A percentile compares a stretch with the other conserved stretches of the same genome.
These are phyloP conservation scores for Rickenella mellea DNA, from an alignment of 768 basidiomycete species.

Conservation along the genomic window DNA sequence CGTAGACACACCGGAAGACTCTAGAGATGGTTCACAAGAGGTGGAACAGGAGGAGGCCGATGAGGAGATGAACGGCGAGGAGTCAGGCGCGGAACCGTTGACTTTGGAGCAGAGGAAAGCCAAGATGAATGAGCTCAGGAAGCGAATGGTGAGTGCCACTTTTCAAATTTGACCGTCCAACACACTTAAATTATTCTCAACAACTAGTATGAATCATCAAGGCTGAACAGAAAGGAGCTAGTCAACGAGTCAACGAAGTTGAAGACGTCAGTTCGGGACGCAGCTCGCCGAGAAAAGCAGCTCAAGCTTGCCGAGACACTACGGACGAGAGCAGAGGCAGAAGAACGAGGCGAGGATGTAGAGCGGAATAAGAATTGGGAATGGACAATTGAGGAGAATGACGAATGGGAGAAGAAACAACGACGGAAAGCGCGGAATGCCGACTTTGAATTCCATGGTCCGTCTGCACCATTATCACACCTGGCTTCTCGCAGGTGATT, in stretches of 20 bases:
- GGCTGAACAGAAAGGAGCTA: conserved; percentile 76
- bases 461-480: background rate
- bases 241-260: conserved; percentile 76
- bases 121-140: conserved; percentile 67
- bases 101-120: conserved; percentile 67
- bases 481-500: conserved; percentile 2
- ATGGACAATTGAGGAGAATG: conserved; percentile 91
- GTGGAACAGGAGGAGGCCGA: conserved; percentile 6
- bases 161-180: background rate
- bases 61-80: conserved; percentile 8
- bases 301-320: conserved; percentile 84
- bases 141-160: conserved; percentile 54
- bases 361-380: conserved; percentile 92
- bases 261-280: conserved; percentile 70
- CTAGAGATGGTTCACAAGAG: no score
- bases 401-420: conserved; percentile 89
- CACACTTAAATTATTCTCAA: background rate
- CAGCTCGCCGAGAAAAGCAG: conserved; percentile 79
- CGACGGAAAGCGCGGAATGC: conserved; percentile 75
- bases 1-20: no score
- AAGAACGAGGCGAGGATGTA: conserved; percentile 86
- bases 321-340: conserved; percentile 78
- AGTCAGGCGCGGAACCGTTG: conserved; percentile 17
- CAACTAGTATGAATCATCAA: conserved; percentile 64
- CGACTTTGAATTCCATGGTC: conserved; percentile 63